Percentiles rank a stretch among this genome's conserved stretches.
These are phyloP conservation scores for Mycogone perniciosa DNA, from an alignment of 2,329 filamentous ascomycete genomes.

Conservation along the genomic window DNA sequence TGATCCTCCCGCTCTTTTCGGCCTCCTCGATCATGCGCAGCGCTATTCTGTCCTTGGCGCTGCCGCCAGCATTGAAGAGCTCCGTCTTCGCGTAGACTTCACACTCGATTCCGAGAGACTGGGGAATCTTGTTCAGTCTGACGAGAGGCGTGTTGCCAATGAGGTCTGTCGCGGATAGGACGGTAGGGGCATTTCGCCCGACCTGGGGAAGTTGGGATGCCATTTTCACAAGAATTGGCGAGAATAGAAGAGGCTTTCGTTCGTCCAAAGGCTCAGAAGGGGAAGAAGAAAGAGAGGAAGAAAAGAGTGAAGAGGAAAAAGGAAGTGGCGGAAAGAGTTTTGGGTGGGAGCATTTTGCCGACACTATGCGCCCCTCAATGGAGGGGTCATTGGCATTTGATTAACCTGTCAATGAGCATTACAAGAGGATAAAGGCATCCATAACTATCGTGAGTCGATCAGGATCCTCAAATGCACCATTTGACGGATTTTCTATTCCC, in stretches of 20 bases:
- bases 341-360: constrained; percentile 3
- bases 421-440: too few relatives aligned
- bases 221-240: constrained; percentile 13
- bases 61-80: constrained; percentile 89
- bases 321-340: background rate
- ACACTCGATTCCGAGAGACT: constrained; percentile 81
- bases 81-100: constrained; percentile 89
- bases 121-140: constrained; percentile 84
- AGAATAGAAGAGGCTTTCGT: background rate
- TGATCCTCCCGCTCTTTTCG: constrained; percentile 85
- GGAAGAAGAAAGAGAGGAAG: background rate
- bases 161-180: constrained; percentile 68
- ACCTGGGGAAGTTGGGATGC: constrained; percentile 24
- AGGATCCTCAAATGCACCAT: too few relatives aligned
- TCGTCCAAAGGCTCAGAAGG: background rate
- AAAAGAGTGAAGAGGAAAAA: background rate
- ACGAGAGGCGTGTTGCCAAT: constrained; percentile 97
- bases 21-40: constrained; percentile 96
- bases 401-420: too few relatives aligned
- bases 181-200: constrained; percentile 31
- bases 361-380: constrained; percentile 7
- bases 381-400: background rate
- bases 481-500: background rate
- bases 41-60: constrained; percentile 92
- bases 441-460: too few relatives aligned